Evolutionary conservation across 2,329 filamentous ascomycete species (phyloP), one percentile per base, ranked within the genome.

Genomic region (Trichoderma hamatum): DNA sequence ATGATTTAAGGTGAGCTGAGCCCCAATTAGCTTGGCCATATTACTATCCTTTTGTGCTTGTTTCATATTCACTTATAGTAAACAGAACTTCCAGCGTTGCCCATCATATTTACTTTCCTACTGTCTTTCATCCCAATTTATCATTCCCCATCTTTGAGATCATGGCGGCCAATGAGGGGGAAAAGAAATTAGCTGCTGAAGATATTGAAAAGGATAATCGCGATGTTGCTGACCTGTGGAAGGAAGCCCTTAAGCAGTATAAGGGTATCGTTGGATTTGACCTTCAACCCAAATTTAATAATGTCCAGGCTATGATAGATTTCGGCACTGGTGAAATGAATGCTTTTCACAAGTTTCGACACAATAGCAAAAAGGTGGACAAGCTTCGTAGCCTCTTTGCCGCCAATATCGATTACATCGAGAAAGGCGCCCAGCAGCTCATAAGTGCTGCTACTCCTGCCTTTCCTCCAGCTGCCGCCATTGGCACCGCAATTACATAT

Each of bases 301-400:
- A 72, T 54, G 71, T 75, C 2, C 59, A 76, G 39, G 72, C 62
- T 0, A 76, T 78, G 75, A 69, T 74, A 7, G 73, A 75, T 9
- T 73, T 67, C 4, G 76, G 74, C 24, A 75, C 72, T 1, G 69
- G 74, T 0, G 72, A 78, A 61, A 78, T 80, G 74, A 74, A 76
- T 10, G 71, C 73, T 39, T 79, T 79, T 51, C 74, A 75, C 49
- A 75, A 75, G 24, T 80, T 77, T 54, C 74, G 78, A 1, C 78
- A 80, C n/a, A 73, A 80, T 26, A 73, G 76, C 19, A 73, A 74
- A 2, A 80, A 78, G 39, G 75, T 78, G 3, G 78, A 80, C 65
- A 75, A 75, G 16, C 68, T 80, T 3, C 72, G 78, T 1, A 72
- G 62, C 1, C 54, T 79, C 4, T 76, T 80, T 26, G 67, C 74